Base-by-base conservation (phyloP, 805 yeast genomes). In the Hanseniaspora mollemarum region DNA sequence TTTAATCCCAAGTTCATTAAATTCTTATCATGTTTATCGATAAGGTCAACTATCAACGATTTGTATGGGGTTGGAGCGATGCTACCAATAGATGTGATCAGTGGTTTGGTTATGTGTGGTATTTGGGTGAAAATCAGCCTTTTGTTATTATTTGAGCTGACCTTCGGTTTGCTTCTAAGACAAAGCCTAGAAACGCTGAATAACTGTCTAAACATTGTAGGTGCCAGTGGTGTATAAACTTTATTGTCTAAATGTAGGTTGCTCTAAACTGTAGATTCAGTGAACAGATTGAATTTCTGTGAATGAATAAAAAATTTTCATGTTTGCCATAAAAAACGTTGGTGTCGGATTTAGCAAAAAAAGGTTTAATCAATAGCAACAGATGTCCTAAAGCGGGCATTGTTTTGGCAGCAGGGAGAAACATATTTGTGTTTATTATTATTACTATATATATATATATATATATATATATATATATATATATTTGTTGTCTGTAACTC, bases 1-100 rank as follows among this genome's bases (percentile, higher is more conserved):
- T 16, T 43, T 13, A 43, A 32, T 12, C 49, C 49, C 19, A 44
- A 26, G 12, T 44, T 19, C n/a, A 36, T 36, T 18, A 36, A 22
- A 15, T 6, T 26, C 10, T 44, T 19, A 4, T 44, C 39, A 19
- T 44, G 29, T 26, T 44, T 19, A 16, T 42, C 21, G 19, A 44
- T 22, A 39, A 39, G 43, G 3, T 39, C 43, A 10, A 7, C n/a
- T 5, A 39, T 39, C 8, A 35, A 35, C 7, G 38, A 35, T 35
- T n/a, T 35, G 12, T 35, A 8, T 35, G 5, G 5, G 13, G 16
- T 35, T 35, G 38, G 21, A 13, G 15, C n/a, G 15, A 15, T 15
- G 15, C 15, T 32, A 5, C 35, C n/a, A 9, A 35, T 35, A 6
- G 22, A 6, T 35, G 22, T 8, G 3, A 16, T 5, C 18, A 35